Evolutionary conservation across 371 early-diverging fungal genomes (phyloP), one percentile per base, ranked within the genome.

Genomic region (Vairimorpha necatrix): DNA sequence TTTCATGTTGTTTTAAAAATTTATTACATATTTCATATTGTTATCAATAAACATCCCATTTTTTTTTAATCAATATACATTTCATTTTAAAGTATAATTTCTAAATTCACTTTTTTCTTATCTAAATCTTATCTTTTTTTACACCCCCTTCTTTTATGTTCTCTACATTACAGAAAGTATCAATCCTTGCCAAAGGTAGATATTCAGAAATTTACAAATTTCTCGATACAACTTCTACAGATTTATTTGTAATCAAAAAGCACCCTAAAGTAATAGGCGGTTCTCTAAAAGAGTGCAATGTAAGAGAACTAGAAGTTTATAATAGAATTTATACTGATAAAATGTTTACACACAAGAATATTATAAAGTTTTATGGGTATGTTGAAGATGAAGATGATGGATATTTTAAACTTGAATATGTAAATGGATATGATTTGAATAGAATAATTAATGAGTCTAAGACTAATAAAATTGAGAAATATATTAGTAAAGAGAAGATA

Each of bases 351-450:
- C 50, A 50, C n/a, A 4, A 14, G 4, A 63, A 63, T 39, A 63
- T 63, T 18, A 30, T 63, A 20, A 39, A 39, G 14, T 63, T 22
- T 63, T 36, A 63, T 63, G 63, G 63, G 36, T 63, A 39, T 39
- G 28, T 16, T 2, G 63, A 63, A 28, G 63, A 63, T 63, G 33
- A 20, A 63, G 63, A 63, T 3, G 34, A 39, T 36, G 33, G 63
- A 20, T 63, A 63, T 33, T 63, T 63, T 20, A 1, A 22, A 36
- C 26, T 63, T 22, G 63, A 63, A 2, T 63, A 63, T 63, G 20
- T 63, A 14, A 34, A 63, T 36, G 32, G 63, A 33, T 36, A 63
- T n/a, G 39, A 33, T 36, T 36, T 63, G 26, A 33, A 63, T 33
- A 63, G 39, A 39, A 39, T 63, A 2, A 39, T 63, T n/a, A 36